Conservation (phyloP, 1,284 basidiomycete genomes). For the Pseudomicrostroma phylloplanum region DNA sequence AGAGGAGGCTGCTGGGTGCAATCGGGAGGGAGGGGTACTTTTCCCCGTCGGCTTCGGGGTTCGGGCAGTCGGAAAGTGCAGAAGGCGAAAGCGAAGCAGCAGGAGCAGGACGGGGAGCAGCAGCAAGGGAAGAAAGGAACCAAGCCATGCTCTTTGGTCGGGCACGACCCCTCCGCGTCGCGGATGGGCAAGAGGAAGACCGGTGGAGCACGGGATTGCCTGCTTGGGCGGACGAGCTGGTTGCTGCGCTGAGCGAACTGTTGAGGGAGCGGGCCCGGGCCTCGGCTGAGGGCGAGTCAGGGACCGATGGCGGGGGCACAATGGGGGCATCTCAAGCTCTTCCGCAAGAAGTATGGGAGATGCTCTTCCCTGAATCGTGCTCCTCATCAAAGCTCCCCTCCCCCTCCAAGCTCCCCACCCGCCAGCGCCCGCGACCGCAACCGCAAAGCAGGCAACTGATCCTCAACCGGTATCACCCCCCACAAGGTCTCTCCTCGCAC, state of each 20-base stretch:
- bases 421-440: background rate
- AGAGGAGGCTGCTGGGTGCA: background rate
- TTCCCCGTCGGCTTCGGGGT: background rate
- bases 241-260: background rate
- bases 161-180: background rate
- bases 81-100: background rate
- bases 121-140: background rate
- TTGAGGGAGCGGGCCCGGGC: background rate
- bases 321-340: no score
- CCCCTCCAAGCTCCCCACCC: background rate
- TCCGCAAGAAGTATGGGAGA: background rate
- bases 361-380: constrained; percentile 2
- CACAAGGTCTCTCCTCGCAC: constrained; percentile 53
- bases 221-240: background rate
- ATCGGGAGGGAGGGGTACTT: background rate
- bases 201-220: background rate
- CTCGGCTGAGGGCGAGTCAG: no score
- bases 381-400: background rate
- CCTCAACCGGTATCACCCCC: constrained; percentile 54
- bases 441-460: constrained; percentile 42
- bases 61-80: no score
- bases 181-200: background rate
- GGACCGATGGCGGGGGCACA: no score
- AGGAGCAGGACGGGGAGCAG: background rate
- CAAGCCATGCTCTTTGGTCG: constrained; percentile 6